A percentile compares a stretch with the other conserved stretches of the same genome.
These are phyloP conservation scores for Trypanosomatidae sp. DNA, from an alignment of 208 protist genomes.

Conservation along the genomic window DNA sequence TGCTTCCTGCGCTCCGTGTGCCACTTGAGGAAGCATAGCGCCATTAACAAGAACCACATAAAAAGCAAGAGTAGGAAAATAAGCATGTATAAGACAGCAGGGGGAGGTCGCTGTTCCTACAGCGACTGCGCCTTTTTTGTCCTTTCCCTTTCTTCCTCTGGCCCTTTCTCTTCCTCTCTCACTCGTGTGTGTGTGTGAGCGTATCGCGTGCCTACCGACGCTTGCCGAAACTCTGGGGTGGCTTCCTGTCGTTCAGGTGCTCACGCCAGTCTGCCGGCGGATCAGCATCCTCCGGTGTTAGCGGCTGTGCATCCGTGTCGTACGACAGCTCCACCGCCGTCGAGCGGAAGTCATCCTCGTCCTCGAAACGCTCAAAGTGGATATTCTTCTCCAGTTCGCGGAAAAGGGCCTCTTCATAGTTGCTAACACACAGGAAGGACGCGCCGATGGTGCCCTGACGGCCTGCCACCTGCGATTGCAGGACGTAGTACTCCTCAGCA, in stretches of 20 bases:
- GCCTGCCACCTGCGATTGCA: slow-evolving; percentile 82
- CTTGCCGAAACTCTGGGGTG: slow-evolving; percentile 25
- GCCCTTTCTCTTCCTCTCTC: background rate
- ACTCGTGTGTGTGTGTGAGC: background rate
- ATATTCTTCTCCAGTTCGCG: slow-evolving; percentile 63
- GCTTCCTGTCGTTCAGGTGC: slow-evolving; percentile 60
- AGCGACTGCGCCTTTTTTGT: background rate
- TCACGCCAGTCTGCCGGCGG: slow-evolving; percentile 81
- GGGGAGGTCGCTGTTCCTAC: background rate
- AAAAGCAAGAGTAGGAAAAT: background rate
- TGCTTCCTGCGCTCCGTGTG: background rate
- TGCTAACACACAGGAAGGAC: slow-evolving; percentile 78
- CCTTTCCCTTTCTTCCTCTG: background rate
- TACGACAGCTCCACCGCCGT: slow-evolving; percentile 78
- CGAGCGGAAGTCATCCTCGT: slow-evolving; percentile 65
- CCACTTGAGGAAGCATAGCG: background rate
- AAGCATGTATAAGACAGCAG: background rate
- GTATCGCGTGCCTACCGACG: slow-evolving; percentile 19
- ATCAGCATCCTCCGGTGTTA: slow-evolving; percentile 75
- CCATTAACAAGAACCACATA: background rate
- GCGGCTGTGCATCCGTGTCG: slow-evolving; percentile 65
- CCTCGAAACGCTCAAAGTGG: slow-evolving; percentile 56
- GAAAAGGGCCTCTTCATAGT: slow-evolving; percentile 48
- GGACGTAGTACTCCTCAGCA: slow-evolving; percentile 83
- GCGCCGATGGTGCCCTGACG: slow-evolving; percentile 80